These are phyloP conservation scores for Penicillium sp. DNA, from an alignment of 2,329 filamentous ascomycete genomes.

Conservation along the genomic window DNA sequence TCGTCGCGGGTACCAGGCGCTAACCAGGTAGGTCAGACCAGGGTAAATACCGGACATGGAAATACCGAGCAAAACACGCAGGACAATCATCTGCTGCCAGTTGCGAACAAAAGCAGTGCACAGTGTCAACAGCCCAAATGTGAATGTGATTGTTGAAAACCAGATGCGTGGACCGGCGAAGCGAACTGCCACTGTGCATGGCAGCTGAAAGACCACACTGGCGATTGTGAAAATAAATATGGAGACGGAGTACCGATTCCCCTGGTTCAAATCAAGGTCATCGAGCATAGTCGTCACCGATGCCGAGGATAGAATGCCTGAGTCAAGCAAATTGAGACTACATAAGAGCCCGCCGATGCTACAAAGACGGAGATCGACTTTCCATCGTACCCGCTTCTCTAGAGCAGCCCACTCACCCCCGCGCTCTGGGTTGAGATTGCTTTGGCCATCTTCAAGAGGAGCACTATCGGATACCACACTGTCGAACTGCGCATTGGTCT, in stretches of 20 bases:
- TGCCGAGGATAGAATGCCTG: conserved; percentile 66
- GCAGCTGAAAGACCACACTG: conserved; percentile 65
- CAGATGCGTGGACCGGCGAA: conserved; percentile 62
- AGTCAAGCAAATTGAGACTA: conserved; percentile 67
- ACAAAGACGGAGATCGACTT: conserved; percentile 66
- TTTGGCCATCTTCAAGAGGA: neutral
- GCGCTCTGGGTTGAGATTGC: neutral
- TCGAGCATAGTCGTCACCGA: conserved; percentile 66
- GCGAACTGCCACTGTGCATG: conserved; percentile 64
- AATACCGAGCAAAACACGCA: conserved; percentile 64
- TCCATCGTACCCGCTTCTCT: conserved; percentile 54
- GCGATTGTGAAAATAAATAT: conserved; percentile 73
- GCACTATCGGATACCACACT: neutral
- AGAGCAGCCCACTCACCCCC: conserved; percentile 25
- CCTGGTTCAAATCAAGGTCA: conserved; percentile 59
- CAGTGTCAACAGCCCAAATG: conserved; percentile 64
- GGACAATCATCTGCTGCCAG: conserved; percentile 67
- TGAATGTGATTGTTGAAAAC: conserved; percentile 59
- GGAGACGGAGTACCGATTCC: conserved; percentile 64
- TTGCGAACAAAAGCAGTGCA: conserved; percentile 65
- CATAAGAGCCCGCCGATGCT: conserved; percentile 69
- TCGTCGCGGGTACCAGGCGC: conserved; percentile 60
- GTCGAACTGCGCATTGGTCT: neutral
- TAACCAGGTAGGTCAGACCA: conserved; percentile 46
- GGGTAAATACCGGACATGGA: conserved; percentile 53